Percentiles rank a stretch among this genome's conserved stretches.
Conservation (phyloP, 352 stramenopile genomes). For the Phytopythium mirpurense region DNA sequence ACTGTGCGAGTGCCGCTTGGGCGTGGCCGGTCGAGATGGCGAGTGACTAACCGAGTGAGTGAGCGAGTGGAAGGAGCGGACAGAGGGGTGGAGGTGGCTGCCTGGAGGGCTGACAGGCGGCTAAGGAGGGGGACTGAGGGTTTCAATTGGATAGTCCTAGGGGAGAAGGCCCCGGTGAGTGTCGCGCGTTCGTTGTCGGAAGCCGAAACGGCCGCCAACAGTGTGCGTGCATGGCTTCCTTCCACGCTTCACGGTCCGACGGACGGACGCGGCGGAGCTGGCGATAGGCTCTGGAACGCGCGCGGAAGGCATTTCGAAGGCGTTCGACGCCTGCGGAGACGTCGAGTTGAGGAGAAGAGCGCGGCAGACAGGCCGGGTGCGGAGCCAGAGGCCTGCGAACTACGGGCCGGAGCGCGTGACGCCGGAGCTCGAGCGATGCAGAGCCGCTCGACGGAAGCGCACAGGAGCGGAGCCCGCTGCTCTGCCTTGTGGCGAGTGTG, state of each 20-base stretch:
- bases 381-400: neutral
- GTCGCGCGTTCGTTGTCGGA: neutral
- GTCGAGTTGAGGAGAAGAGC: slow-evolving; percentile 1
- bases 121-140: too few relatives aligned
- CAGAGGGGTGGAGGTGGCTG: too few relatives aligned
- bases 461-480: too few relatives aligned
- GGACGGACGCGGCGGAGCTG: too few relatives aligned
- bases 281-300: neutral
- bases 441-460: too few relatives aligned
- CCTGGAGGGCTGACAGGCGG: neutral
- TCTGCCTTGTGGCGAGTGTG: too few relatives aligned
- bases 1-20: slow-evolving; percentile 1
- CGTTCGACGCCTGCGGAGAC: neutral
- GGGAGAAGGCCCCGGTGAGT: too few relatives aligned
- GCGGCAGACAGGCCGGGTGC: neutral
- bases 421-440: too few relatives aligned
- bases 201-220: neutral
- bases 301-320: neutral
- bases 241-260: neutral
- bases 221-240: neutral
- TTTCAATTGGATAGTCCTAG: too few relatives aligned
- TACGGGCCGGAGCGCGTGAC: neutral
- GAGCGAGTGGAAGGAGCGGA: too few relatives aligned
- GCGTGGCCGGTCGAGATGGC: neutral
- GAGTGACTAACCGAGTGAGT: neutral